phyloP scores from a whole-genome alignment of 78 protist species.

The Dictyostelium firmibasis region DNA sequence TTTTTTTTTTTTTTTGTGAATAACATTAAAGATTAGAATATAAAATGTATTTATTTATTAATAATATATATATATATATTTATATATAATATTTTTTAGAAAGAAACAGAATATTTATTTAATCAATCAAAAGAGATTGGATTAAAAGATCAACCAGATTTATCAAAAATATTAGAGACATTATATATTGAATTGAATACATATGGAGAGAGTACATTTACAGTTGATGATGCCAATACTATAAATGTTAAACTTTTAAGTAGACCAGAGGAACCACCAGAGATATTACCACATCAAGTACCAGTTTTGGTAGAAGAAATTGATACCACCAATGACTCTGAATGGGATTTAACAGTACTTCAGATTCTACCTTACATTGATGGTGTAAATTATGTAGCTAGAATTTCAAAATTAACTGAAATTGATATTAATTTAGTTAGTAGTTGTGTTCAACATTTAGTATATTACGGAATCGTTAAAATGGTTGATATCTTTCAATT shows the following conservation, averaged over 20 bases:
- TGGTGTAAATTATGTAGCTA: conserved; percentile 76
- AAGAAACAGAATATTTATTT: conserved; percentile 63
- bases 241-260: conserved; percentile 64
- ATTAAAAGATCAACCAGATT: conserved; percentile 46
- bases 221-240: conserved; percentile 72
- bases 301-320: conserved; percentile 40
- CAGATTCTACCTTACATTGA: conserved; percentile 81
- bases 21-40: too few relatives aligned
- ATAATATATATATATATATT: too few relatives aligned
- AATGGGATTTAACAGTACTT: conserved; percentile 68
- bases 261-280: conserved; percentile 13
- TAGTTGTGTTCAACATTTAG: conserved; percentile 77
- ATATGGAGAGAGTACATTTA: conserved; percentile 60
- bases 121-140: conserved; percentile 56
- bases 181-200: conserved; percentile 60
- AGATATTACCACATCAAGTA: conserved; percentile 62
- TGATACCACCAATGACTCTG: conserved; percentile 21
- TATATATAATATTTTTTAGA: not conserved
- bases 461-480: conserved; percentile 73
- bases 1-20: too few relatives aligned
- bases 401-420: conserved; percentile 50
- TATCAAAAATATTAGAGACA: conserved; percentile 49
- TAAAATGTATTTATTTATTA: too few relatives aligned
- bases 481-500: conserved; percentile 79
- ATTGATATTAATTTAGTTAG: conserved; percentile 53